Percentiles rank a stretch among this genome's conserved stretches.
These are phyloP conservation scores for Aspergillus floridensis DNA, from an alignment of 2,329 filamentous ascomycete genomes.

Conservation along the genomic window DNA sequence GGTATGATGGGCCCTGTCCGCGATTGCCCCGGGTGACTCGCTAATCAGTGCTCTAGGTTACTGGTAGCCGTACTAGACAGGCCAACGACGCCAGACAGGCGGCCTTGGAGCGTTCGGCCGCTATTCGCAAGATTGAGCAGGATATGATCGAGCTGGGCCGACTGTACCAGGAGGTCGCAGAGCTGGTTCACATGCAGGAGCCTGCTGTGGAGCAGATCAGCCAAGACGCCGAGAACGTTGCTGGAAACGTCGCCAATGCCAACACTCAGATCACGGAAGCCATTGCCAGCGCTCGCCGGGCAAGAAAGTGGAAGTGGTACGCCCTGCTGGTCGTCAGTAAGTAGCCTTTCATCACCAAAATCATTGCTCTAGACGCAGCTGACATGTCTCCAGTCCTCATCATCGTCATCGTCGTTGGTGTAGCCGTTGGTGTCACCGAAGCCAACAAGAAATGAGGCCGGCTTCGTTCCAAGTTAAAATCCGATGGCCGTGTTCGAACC, in stretches of 20 bases:
- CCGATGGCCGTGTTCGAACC: conserved; percentile 1
- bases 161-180: conserved; percentile 86
- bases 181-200: conserved; percentile 82
- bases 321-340: conserved; percentile 72
- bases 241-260: conserved; percentile 78
- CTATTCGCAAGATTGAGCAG: conserved; percentile 86
- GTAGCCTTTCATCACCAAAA: conserved; percentile 30
- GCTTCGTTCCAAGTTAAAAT: neutral
- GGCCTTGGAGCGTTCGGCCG: conserved; percentile 76
- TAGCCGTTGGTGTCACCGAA: conserved; percentile 49
- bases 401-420: conserved; percentile 52
- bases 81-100: conserved; percentile 75
- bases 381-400: conserved; percentile 48
- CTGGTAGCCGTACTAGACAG: conserved; percentile 62
- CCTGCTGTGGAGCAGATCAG: conserved; percentile 77
- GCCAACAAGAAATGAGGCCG: conserved; percentile 18
- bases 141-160: conserved; percentile 85
- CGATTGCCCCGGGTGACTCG: neutral
- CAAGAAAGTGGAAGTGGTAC: conserved; percentile 94
- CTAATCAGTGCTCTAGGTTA: conserved; percentile 23
- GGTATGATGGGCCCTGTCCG: conserved; percentile 54
- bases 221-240: conserved; percentile 79
- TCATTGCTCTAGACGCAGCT: neutral
- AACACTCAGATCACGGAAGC: conserved; percentile 81
- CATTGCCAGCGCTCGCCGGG: conserved; percentile 74